Evolutionary conservation across 768 basidiomycete species (phyloP), one percentile per base, ranked within the genome.

Genomic region (Hericium erinaceus): DNA sequence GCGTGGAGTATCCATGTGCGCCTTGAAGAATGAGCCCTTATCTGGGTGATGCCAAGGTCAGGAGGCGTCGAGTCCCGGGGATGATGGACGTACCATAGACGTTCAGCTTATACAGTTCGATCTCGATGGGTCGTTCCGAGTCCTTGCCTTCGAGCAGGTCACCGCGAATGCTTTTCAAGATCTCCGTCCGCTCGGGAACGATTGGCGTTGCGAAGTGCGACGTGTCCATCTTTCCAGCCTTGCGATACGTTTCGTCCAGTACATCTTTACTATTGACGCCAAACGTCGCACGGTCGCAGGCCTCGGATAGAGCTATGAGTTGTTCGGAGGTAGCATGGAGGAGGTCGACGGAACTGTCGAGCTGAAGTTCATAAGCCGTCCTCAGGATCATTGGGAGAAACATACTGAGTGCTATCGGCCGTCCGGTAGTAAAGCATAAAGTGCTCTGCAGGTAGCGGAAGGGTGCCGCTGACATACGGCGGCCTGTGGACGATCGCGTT

Each of bases 1-100:
- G 70, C 80, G 46, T 72, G 75, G 22, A 77, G 80, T 41, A 79
- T 77, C 77, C 22, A 65, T 80, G 54, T 74, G 73, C 37, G 75
- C 72, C 9, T 67, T 81, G 65, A 74, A 71, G 66, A 68, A 69
- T 15, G 72, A 66, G 15, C 60, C 73, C 33, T 66, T 65, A 9
- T 20, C 57, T 58, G 46, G 5, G n/a, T 46, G 9, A 24, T 8
- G 24, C 38, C 20, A 12, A 5, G 15, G 22, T 15, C 10, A 12
- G 10, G 9, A 41, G 2, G 18, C 52, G 4, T 39, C 20, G 16
- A 39, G 11, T 5, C 18, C 2, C 5, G 13, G 28, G 10, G 26
- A 26, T 41, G 37, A 12, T 20, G 4, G 9, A 28, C 57, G 9
- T 28, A 50, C 57, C 24, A 33, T 58, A 58, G 3, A 58, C 48